A percentile compares a stretch with the other conserved stretches of the same genome.
Conservation (phyloP, 148 eudicot genomes). For the Nepenthes gracilis region DNA sequence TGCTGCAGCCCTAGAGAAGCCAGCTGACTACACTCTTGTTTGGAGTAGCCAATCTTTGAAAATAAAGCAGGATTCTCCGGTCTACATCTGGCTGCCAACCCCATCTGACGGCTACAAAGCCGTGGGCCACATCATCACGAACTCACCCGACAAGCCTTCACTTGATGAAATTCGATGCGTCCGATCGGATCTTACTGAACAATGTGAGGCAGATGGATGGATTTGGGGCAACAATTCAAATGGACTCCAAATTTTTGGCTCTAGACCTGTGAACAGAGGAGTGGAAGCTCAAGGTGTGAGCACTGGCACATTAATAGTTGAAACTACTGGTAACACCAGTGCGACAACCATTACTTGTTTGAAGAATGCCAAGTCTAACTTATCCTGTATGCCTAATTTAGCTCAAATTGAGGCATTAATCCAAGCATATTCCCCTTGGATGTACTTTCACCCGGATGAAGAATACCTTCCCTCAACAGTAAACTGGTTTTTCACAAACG, state of each 20-base stretch:
- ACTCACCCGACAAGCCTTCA: constrained; percentile 21
- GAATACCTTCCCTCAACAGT: constrained; percentile 25
- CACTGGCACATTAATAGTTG: constrained; percentile 22
- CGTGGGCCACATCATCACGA: constrained; percentile 22
- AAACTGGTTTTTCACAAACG: constrained; percentile 30
- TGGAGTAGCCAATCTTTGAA: constrained; percentile 22
- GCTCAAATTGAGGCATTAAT: constrained; percentile 17
- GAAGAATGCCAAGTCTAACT: constrained; percentile 8
- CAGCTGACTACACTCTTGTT: constrained; percentile 30
- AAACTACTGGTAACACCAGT: constrained; percentile 8
- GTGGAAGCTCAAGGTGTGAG: constrained; percentile 18
- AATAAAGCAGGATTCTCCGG: constrained; percentile 16
- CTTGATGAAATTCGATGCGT: constrained; percentile 21
- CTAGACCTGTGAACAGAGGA: constrained; percentile 18
- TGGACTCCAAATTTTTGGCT: constrained; percentile 12
- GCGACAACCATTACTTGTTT: constrained; percentile 19
- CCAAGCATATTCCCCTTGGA: constrained; percentile 19
- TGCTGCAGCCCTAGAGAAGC: constrained; percentile 13
- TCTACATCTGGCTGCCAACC: constrained; percentile 31
- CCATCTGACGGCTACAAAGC: constrained; percentile 23
- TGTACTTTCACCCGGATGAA: constrained; percentile 30
- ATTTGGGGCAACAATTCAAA: constrained; percentile 20
- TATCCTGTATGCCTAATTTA: constrained; percentile 24
- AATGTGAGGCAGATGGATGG: constrained; percentile 14
- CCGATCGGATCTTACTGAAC: constrained; percentile 22